Conservation (phyloP, 495 filamentous ascomycete species). For the Hypoxylon lienhwacheense region DNA sequence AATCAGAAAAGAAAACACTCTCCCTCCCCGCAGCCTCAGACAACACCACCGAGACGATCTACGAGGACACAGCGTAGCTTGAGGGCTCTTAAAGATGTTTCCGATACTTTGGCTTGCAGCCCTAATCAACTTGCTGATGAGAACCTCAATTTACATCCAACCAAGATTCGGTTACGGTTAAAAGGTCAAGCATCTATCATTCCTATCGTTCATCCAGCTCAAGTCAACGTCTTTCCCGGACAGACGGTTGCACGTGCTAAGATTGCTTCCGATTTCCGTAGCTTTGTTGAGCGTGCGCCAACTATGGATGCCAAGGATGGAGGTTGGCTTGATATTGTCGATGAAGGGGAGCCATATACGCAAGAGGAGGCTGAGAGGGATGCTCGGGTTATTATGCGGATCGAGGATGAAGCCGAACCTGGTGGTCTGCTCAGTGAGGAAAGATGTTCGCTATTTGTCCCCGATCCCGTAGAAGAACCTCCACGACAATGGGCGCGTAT, state of each 20-base stretch:
- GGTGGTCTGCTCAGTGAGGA: constrained; percentile 74
- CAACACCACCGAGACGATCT: constrained; percentile 42
- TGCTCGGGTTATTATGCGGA: constrained; percentile 56
- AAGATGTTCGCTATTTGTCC: constrained; percentile 72
- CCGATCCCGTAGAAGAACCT: constrained; percentile 74
- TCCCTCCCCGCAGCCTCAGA: constrained; percentile 36
- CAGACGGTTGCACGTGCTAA: constrained; percentile 42
- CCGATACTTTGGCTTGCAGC: constrained; percentile 27
- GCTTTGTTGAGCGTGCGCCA: constrained; percentile 52
- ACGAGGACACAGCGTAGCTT: constrained; percentile 45
- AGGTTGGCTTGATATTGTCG: constrained; percentile 50
- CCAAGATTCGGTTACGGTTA: constrained; percentile 48
- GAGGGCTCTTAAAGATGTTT: constrained; percentile 22
- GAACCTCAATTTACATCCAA: constrained; percentile 41
- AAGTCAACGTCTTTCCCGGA: constrained; percentile 45
- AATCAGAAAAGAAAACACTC: constrained; percentile 41
- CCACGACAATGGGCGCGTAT: constrained; percentile 77
- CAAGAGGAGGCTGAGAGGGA: constrained; percentile 56
- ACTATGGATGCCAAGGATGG: constrained; percentile 52
- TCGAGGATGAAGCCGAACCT: constrained; percentile 69
- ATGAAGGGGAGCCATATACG: constrained; percentile 58
- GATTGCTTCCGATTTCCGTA: constrained; percentile 54
- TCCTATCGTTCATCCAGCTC: constrained; percentile 58
- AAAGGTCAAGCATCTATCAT: constrained; percentile 43
- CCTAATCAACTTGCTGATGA: constrained; percentile 34